Evolutionary conservation across 2,329 filamentous ascomycete species (phyloP).

Genomic region (Tolypocladium nubicola): DNA sequence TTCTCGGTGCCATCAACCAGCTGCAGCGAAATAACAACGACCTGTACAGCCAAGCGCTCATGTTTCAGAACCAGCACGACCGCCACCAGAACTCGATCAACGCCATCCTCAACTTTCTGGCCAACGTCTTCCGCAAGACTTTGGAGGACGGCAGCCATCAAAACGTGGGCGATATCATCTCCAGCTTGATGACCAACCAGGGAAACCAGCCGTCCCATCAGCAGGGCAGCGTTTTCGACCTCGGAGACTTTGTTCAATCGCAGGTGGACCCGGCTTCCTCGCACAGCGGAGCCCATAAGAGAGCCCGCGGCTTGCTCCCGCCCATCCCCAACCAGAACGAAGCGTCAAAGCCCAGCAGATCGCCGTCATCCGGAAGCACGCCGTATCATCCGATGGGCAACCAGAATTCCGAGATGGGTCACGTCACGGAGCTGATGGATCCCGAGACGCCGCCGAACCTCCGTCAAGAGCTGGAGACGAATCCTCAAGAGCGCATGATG

Average conservation of each 20-base stretch:
- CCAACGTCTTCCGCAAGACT: conserved; percentile 91
- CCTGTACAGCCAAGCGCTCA: conserved; percentile 75
- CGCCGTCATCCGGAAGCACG: conserved; percentile 16
- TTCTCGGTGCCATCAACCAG: conserved; percentile 70
- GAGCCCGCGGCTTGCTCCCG: conserved; percentile 42
- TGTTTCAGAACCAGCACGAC: conserved; percentile 85
- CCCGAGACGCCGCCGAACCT: conserved; percentile 40
- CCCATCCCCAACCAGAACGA: conserved; percentile 35
- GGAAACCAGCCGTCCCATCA: conserved; percentile 29
- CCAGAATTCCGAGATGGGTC: conserved; percentile 37
- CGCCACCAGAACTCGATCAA: conserved; percentile 99
- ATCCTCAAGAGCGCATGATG: conserved; percentile 53
- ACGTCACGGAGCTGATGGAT: conserved; percentile 52
- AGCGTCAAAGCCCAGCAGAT: conserved; percentile 14
- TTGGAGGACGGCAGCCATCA: conserved; percentile 68
- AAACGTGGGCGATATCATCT: conserved; percentile 77
- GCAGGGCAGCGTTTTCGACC: conserved; percentile 49
- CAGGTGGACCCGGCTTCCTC: conserved; percentile 27
- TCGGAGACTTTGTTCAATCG: conserved; percentile 46
- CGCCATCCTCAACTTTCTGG: conserved; percentile 93
- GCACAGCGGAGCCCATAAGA: conserved; percentile 34
- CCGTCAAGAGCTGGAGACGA: conserved; percentile 45
- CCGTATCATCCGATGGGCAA: conserved; percentile 14
- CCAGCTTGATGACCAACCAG: conserved; percentile 56
- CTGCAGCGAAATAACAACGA: conserved; percentile 80